Evolutionary conservation across 2,329 filamentous ascomycete species (phyloP), one percentile per base, ranked within the genome.

Genomic region (Dothidotthia symphoricarpi): DNA sequence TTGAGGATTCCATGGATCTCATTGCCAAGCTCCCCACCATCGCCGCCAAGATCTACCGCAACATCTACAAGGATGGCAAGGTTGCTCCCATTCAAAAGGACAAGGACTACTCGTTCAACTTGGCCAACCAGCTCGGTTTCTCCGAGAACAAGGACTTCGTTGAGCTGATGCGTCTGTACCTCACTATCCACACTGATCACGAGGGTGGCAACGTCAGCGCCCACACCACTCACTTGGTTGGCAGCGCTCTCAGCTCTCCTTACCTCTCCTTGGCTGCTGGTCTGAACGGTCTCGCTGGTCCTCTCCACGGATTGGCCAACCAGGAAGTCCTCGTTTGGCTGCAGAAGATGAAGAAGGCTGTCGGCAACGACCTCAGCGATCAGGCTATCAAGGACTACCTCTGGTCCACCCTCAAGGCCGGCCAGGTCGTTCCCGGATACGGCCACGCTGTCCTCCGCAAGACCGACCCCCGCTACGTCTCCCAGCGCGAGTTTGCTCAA

Each of bases 1-100:
- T 94, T 66, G 93, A 98, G 82, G 93, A 98, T 77, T 93, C 90
- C 49, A 97, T 98, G 91, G 91, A 98, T 76, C 80, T 98, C 71
- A 98, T 98, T 70, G 93, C 93, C 68, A 97, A 97, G 85, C 87
- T 98, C 62, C 93, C 93, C 69, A 96, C 88, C 71, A 96, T 98
- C 65, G 93, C 93, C 53, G 79, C 93, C 51, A 88, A 89, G 77
- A 98, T 98, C 81, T 98, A 98, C 85, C 93, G 95, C 79, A 98
- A 98, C 73, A 85, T 97, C 71, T 98, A 95, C 88, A 96, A 97
- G 84, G 93, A 95, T 68, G 93, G 93, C 76, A 97, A 97, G 85
- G 91, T 98, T 57, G 87, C 88, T 45, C 71, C 89, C 39, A 82
- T 95, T 70, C 85, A 97, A 80, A 94, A 95, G 81, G 91, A 97